A percentile compares a stretch with the other conserved stretches of the same genome.
Evolutionary conservation across 371 early-diverging fungal species (phyloP).

Genomic region (Apophysomyces ossiformis): DNA sequence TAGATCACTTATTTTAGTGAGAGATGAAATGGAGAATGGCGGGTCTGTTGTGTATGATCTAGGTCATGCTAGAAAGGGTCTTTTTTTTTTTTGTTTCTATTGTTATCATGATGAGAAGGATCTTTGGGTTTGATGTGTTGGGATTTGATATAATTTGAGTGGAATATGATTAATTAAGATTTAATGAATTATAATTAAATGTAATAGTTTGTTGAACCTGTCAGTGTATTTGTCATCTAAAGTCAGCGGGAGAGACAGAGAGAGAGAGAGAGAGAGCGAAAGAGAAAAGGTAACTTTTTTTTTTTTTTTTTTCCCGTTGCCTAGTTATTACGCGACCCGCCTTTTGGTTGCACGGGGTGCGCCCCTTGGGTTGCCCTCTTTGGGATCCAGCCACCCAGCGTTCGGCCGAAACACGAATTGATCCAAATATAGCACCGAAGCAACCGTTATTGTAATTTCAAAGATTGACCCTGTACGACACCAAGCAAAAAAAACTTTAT

Average conservation of each 20-base stretch:
- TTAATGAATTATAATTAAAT: not conserved
- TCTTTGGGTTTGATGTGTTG: too few species aligned
- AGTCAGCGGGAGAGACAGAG: not conserved
- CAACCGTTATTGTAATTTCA: conserved; percentile 9
- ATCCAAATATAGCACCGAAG: conserved; percentile 14
- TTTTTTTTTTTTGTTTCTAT: too few species aligned
- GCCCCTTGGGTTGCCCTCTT: conserved; percentile 4
- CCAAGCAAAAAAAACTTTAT: conserved; percentile 5
- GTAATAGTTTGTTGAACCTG: not conserved
- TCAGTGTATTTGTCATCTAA: conserved; percentile 3
- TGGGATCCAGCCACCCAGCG: conserved; percentile 9
- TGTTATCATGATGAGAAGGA: too few species aligned
- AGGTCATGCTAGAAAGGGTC: too few species aligned
- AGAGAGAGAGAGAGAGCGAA: too few species aligned
- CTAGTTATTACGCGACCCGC: not conserved
- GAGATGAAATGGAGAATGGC: too few species aligned
- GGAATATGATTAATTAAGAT: not conserved
- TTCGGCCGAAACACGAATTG: not conserved
- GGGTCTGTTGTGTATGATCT: too few species aligned
- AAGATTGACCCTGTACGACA: conserved; percentile 10
- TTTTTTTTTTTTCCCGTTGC: not conserved
- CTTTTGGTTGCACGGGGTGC: conserved; percentile 1
- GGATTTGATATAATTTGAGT: too few species aligned
- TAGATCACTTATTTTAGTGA: too few species aligned
- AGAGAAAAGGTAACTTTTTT: too few species aligned